phyloP scores from a whole-genome alignment of 2,329 filamentous ascomycete genomes.

The Trichoderma semiorbis region DNA sequence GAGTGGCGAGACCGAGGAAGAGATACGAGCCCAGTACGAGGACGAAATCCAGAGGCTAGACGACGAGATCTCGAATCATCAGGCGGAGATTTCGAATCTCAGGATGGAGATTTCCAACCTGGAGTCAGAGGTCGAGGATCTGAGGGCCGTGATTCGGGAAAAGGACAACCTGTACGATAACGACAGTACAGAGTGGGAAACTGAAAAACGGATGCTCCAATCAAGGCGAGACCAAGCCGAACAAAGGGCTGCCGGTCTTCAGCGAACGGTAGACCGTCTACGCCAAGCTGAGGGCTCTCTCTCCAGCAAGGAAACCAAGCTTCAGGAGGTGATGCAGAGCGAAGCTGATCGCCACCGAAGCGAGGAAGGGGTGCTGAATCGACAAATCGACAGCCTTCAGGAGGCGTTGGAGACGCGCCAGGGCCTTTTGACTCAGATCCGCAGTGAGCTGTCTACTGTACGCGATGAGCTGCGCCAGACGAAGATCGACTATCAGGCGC shows the following conservation, averaged over 20 bases:
- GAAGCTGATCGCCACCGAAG: conserved; percentile 69
- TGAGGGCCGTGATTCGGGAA: conserved; percentile 64
- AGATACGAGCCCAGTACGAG: conserved; percentile 46
- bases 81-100: not conserved
- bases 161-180: conserved; percentile 68
- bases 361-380: conserved; percentile 66
- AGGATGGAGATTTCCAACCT: not conserved
- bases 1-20: conserved; percentile 57
- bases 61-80: conserved; percentile 51
- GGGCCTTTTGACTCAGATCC: conserved; percentile 60
- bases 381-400: conserved; percentile 73
- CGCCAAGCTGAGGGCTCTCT: conserved; percentile 65
- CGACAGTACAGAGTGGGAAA: conserved; percentile 70
- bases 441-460: conserved; percentile 61
- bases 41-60: conserved; percentile 50
- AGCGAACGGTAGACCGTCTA: conserved; percentile 67
- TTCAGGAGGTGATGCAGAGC: conserved; percentile 66
- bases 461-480: conserved; percentile 69
- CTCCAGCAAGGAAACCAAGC: conserved; percentile 62
- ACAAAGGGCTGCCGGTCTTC: conserved; percentile 63
- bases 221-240: conserved; percentile 47
- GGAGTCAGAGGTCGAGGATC: conserved; percentile 30
- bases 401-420: conserved; percentile 67
- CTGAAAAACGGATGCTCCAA: conserved; percentile 36
- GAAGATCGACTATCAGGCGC: conserved; percentile 58